Evolutionary conservation across 768 basidiomycete genomes (phyloP).

Genomic region (Mycena rebaudengoi): DNA sequence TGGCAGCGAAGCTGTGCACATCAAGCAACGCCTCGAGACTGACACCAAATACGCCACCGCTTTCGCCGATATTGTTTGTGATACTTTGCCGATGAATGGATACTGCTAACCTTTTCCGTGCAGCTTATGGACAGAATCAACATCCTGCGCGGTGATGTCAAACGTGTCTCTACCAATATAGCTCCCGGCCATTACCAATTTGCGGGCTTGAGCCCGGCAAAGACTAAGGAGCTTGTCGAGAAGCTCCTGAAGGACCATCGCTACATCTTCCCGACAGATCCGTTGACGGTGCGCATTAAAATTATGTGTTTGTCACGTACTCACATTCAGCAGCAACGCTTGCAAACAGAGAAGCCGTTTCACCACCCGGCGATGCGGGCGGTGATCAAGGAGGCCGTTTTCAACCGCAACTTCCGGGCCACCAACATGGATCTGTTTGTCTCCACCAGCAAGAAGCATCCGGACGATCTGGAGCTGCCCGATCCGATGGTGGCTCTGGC

Average conservation of each 20-base stretch:
- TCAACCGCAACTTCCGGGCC: constrained; percentile 2
- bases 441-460: not conserved
- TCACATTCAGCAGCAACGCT: not conserved
- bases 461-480: not conserved
- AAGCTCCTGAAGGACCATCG: constrained; percentile 1
- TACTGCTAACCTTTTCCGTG: not conserved
- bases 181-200: not conserved
- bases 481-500: constrained; percentile 6
- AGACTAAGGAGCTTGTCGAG: not conserved
- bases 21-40: not conserved
- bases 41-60: not conserved
- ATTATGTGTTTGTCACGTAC: not conserved
- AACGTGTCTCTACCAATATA: not conserved
- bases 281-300: not conserved
- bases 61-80: not conserved
- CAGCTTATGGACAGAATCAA: constrained; percentile 9
- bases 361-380: not conserved
- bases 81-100: not conserved
- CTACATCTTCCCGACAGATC: not conserved
- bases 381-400: not conserved
- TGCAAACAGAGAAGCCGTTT: not conserved
- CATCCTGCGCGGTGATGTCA: constrained; percentile 3
- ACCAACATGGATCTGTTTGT: not conserved
- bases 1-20: not conserved
- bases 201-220: not conserved